Base-by-base conservation (phyloP, 805 yeast genomes). In the Ogataea methylovora region DNA sequence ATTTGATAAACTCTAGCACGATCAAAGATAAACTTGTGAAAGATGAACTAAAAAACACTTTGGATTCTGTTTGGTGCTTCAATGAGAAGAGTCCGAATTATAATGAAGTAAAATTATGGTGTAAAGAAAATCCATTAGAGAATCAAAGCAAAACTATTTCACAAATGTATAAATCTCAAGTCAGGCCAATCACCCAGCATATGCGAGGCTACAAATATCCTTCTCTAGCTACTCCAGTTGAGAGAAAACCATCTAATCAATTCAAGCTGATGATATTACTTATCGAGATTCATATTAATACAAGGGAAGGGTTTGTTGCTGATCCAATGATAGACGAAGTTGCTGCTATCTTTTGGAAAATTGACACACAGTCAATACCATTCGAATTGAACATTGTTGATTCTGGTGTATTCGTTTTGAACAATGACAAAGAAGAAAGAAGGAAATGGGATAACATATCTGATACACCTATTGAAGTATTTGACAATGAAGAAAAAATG, bases 301-400 rank as follows among this genome's bases (percentile, higher is more conserved):
- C 81, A 0, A 52, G 74, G n/a, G 67, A 55, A 0, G 62, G 57
- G 7, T 52, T 62, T 9, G 43, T 51, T 7, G 90, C 97, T 0
- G 81, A 86, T 46, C 94, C 96, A 0, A 37, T 45, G 4, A 28
- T 43, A 1, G 94, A 90, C 53, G 61, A 71, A 1, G 61, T 88
- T 0, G 40, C 56, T 0, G 68, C 78, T 7, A 67, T 87, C 0
- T 69, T 81, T 42, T 87, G 90, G 81, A 65, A 63, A 14, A 67
- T 73, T 40, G 73, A 77, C 37, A 69, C 67, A 17, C 66, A 63
- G 5, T 45, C 57, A 1, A 55, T 52, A 34, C 53, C 58, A 2
- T 45, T 56, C 34, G 63, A 61, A 11, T 35, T 59, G 8, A 56
- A 54, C 31, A 42, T 62, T 0, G 48, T 51, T 0, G 57, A 56